Conservation (phyloP, 1,284 basidiomycete species). For the Fistulina hepatica region DNA sequence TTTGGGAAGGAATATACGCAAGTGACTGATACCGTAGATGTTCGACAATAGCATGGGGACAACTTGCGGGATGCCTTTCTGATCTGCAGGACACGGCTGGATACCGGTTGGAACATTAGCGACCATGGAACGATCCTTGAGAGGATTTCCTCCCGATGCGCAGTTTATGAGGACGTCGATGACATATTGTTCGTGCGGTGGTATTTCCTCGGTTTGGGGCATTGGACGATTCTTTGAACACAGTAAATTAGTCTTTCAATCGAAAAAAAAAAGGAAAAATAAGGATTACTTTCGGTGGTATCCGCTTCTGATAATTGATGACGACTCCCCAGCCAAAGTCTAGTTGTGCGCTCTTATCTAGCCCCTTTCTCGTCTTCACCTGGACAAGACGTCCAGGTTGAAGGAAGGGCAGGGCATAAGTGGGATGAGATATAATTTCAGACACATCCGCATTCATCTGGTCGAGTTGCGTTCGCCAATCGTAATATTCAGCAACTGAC, state of each 20-base stretch:
- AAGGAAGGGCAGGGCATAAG: constrained; percentile 88
- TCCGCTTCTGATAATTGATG: constrained; percentile 84
- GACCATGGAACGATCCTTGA: constrained; percentile 49
- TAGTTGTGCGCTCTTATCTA: too few species aligned
- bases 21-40: constrained; percentile 76
- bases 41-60: constrained; percentile 87
- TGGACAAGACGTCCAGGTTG: constrained; percentile 87
- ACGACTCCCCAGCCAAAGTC: constrained; percentile 98
- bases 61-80: constrained; percentile 77
- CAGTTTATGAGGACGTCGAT: constrained; percentile 90
- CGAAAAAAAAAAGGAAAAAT: not conserved
- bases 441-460: constrained; percentile 82
- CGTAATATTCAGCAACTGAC: constrained; percentile 83
- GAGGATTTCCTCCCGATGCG: constrained; percentile 50
- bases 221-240: constrained; percentile 38
- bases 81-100: constrained; percentile 57
- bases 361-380: constrained; percentile 76
- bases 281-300: constrained; percentile 53
- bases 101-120: constrained; percentile 59
- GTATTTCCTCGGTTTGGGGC: constrained; percentile 53
- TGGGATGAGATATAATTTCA: constrained; percentile 90
- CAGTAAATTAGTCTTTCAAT: constrained; percentile 1
- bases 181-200: constrained; percentile 86
- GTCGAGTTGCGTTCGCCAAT: constrained; percentile 83
- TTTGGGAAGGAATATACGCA: constrained; percentile 84